A percentile compares a stretch with the other conserved stretches of the same genome.
These are phyloP conservation scores for Thalassiosira sp. DNA, from an alignment of 352 stramenopile genomes.

Conservation along the genomic window DNA sequence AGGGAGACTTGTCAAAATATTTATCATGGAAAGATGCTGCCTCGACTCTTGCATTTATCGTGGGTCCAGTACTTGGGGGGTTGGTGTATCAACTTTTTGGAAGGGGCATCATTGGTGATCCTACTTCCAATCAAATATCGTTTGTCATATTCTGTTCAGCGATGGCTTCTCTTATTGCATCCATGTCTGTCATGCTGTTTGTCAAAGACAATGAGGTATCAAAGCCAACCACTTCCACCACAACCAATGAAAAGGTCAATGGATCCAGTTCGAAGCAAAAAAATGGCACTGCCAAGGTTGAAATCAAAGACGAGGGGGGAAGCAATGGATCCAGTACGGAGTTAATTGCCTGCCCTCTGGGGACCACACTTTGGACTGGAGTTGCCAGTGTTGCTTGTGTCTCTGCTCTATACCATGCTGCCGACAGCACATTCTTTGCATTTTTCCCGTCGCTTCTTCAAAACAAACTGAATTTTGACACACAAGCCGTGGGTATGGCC, in stretches of 20 bases:
- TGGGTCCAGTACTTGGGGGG: constrained; percentile 64
- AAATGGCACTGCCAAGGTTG: constrained; percentile 5
- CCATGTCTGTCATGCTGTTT: constrained; percentile 26
- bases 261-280: constrained; percentile 1
- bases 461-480: constrained; percentile 52
- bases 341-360: constrained; percentile 70
- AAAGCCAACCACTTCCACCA: not conserved
- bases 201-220: constrained; percentile 4
- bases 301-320: constrained; percentile 18
- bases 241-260: constrained; percentile 11
- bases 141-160: constrained; percentile 51
- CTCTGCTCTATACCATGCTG: constrained; percentile 72
- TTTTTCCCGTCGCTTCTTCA: constrained; percentile 74
- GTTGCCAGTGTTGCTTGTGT: constrained; percentile 69
- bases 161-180: constrained; percentile 42
- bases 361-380: constrained; percentile 58
- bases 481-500: constrained; percentile 60
- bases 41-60: constrained; percentile 72
- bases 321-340: constrained; percentile 19
- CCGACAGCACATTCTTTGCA: constrained; percentile 73
- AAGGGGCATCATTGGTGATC: not conserved
- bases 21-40: constrained; percentile 73
- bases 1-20: constrained; percentile 49
- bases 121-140: constrained; percentile 36
- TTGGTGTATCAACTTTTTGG: constrained; percentile 59